Base-by-base conservation (phyloP, 202 grass and related monocot species). In the Eragrostis tef region DNA sequence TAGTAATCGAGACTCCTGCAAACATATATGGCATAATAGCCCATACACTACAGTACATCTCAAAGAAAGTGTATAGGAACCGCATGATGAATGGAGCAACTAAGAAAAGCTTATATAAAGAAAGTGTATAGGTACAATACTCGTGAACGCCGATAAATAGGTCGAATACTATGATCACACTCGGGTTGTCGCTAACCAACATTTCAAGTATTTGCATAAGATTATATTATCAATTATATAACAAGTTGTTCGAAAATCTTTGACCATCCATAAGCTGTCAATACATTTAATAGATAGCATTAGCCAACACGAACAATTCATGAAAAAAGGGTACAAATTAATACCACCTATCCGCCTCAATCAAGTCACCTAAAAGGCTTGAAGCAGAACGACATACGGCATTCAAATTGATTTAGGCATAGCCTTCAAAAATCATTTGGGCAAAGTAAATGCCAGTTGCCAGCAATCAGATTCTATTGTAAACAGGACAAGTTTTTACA, bases 391-490 rank as follows among this genome's bases (percentile, higher is more conserved):
- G 16, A 15, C 44, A 6, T 41, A 26, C 21, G 21, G 2, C 7
- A 67, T 24, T 22, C 36, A 17, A 60, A 34, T 67, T 8, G 5
- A 51, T 22, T 67, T 49, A 29, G 2, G 20, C 21, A 59, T 59
- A 59, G 56, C 56, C 21, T 24, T 22, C 22, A 25, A 29, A 42
- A 20, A 42, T 5, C 3, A 44, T 24, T 47, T 29, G 19, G 4
- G 25, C 2, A 3, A 77, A 73, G 44, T 3, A 49, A 72, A 39
- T n/a, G n/a, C n/a, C n/a, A 78, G n/a, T n/a, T n/a, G n/a, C 6
- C 9, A 29, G 0, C 49, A 81, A 68, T 80, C 48, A 59, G 36
- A 39, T 86, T 25, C 67, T 45, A 71, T 54, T 51, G 41, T 6
- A 70, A 63, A 17, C n/a, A 1, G 3, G 1, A 17, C 24, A 64